Evolutionary conservation across 768 basidiomycete species (phyloP).

Genomic region (Clitopilus hobsonii): DNA sequence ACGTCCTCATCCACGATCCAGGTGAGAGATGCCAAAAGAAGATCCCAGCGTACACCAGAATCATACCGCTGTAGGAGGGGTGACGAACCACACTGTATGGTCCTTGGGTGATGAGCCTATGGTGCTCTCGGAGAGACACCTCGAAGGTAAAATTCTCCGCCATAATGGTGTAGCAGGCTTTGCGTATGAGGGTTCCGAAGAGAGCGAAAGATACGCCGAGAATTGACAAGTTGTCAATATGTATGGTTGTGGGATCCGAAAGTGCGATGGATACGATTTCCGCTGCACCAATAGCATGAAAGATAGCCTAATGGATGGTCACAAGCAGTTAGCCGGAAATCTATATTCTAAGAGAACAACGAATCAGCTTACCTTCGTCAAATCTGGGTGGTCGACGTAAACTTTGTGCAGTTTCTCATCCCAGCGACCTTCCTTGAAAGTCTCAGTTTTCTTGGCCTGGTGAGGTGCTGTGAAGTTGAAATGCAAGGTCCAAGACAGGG

Average conservation of each 20-base stretch:
- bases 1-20: conserved; percentile 10
- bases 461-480: not conserved
- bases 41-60: not conserved
- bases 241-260: not conserved
- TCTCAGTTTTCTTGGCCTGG: not conserved
- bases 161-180: not conserved
- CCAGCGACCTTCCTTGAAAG: not conserved
- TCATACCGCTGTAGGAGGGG: conserved; percentile 5
- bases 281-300: not conserved
- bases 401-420: not conserved
- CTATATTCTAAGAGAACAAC: not conserved
- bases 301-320: not conserved
- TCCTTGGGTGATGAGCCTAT: conserved; percentile 4
- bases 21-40: conserved; percentile 1
- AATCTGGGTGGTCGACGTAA: not conserved
- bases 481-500: not conserved
- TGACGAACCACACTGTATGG: conserved; percentile 9
- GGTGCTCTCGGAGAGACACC: conserved; percentile 1
- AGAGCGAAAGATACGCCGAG: not conserved
- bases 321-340: not conserved
- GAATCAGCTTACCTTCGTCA: not conserved
- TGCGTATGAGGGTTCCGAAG: not conserved
- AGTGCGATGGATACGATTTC: not conserved
- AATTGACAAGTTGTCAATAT: not conserved
- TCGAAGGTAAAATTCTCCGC: conserved; percentile 4